A percentile compares a stretch with the other conserved stretches of the same genome.
phyloP scores from a whole-genome alignment of 1,284 basidiomycete species.

The Pseudozyma tsukubaensis region DNA sequence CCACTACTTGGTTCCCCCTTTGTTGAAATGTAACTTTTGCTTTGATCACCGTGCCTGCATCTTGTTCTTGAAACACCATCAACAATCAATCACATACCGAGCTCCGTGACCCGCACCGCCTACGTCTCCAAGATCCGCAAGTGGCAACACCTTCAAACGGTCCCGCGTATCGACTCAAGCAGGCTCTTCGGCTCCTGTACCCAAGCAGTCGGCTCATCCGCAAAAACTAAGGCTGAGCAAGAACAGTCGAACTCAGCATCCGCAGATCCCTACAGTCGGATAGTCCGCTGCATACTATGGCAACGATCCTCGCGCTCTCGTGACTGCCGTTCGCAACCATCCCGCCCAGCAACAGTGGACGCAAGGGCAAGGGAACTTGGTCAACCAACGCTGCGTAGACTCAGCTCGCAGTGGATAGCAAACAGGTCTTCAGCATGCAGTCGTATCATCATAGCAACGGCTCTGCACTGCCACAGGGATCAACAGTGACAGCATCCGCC shows the following conservation, averaged over 20 bases:
- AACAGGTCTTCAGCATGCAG: conserved; percentile 1
- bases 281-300: background rate
- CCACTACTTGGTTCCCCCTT: background rate
- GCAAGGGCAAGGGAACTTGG: background rate
- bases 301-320: background rate
- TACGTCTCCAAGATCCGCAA: too few relatives aligned
- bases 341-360: background rate
- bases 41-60: too few relatives aligned
- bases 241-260: background rate
- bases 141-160: too few relatives aligned
- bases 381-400: background rate
- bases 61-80: too few relatives aligned
- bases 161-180: too few relatives aligned
- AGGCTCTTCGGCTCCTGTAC: too few relatives aligned
- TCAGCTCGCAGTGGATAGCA: background rate
- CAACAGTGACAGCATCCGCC: background rate
- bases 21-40: background rate
- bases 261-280: background rate
- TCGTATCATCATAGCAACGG: background rate
- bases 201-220: background rate
- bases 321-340: background rate
- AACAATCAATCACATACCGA: too few relatives aligned
- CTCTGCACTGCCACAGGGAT: background rate
- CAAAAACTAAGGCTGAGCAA: background rate
- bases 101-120: too few relatives aligned